Evolutionary conservation across 192 early-diverging fungal species (phyloP).

Genomic region (Coemansia sp.): DNA sequence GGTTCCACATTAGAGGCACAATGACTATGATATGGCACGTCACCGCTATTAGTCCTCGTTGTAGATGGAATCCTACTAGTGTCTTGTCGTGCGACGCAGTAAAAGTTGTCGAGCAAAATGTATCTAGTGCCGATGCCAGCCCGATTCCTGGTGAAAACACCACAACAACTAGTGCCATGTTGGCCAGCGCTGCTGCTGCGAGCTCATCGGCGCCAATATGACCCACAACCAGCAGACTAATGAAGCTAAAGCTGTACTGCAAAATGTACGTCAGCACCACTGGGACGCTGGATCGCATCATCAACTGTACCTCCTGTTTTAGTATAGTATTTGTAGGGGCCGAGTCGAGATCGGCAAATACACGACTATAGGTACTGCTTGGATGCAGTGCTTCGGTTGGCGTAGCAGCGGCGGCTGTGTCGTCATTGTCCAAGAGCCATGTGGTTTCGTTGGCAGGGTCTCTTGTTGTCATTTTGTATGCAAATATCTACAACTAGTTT

Average conservation of each 20-base stretch:
- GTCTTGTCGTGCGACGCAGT: constrained; percentile 65
- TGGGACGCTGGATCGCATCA: constrained; percentile 28
- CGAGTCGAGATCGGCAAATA: constrained; percentile 19
- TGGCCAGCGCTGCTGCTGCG: constrained; percentile 67
- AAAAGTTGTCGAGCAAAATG: constrained; percentile 70
- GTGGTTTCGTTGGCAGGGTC: constrained; percentile 11
- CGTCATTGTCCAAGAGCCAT: constrained; percentile 13
- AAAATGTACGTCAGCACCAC: constrained; percentile 57
- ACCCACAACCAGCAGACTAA: constrained; percentile 63
- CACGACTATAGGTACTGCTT: constrained; percentile 6
- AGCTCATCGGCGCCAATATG: constrained; percentile 67
- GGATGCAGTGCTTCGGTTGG: constrained; percentile 15
- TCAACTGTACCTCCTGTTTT: constrained; percentile 18
- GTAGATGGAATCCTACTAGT: constrained; percentile 72
- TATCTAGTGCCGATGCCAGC: constrained; percentile 72
- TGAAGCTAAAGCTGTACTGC: constrained; percentile 64
- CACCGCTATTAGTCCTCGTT: constrained; percentile 79
- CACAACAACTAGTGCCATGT: constrained; percentile 71
- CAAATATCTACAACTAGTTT: not conserved
- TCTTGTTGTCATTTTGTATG: not conserved
- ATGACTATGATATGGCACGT: constrained; percentile 70
- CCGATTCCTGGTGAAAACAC: constrained; percentile 70
- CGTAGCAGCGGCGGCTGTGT: not conserved
- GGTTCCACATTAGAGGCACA: constrained; percentile 65
- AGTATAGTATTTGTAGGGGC: constrained; percentile 14